These are phyloP conservation scores for Metschnikowia dekortorum DNA, from an alignment of 805 yeast genomes.

Conservation along the genomic window DNA sequence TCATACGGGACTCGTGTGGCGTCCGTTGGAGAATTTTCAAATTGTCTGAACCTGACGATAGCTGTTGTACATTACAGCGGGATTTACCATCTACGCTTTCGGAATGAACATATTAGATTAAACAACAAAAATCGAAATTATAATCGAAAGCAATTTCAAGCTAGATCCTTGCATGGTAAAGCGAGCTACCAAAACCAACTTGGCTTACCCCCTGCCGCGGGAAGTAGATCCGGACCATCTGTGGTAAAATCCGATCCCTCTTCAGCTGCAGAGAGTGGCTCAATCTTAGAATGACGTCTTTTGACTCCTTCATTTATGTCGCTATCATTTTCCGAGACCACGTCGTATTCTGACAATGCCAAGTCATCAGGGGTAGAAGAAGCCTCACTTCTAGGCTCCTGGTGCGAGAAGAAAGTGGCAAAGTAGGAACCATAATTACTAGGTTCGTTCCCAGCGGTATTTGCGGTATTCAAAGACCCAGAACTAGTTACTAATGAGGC, in stretches of 20 bases:
- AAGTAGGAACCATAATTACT: background rate
- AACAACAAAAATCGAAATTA: background rate
- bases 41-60: background rate
- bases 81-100: background rate
- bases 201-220: background rate
- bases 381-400: background rate
- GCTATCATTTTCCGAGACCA: conserved; percentile 24
- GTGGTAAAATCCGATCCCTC: background rate
- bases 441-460: background rate
- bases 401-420: background rate
- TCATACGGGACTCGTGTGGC: background rate
- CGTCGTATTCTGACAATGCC: conserved; percentile 36
- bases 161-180: background rate
- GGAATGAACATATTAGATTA: background rate
- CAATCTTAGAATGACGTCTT: background rate
- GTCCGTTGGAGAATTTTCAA: background rate
- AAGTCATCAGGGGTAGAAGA: background rate
- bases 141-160: background rate
- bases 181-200: conserved; percentile 1
- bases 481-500: background rate
- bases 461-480: background rate
- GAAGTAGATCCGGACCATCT: background rate
- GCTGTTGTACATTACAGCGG: background rate
- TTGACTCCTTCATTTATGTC: background rate
- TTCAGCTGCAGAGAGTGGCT: too few relatives aligned